Evolutionary conservation across 2,329 filamentous ascomycete genomes (phyloP), one percentile per base, ranked within the genome.

Genomic region (Talaromyces marneffei): DNA sequence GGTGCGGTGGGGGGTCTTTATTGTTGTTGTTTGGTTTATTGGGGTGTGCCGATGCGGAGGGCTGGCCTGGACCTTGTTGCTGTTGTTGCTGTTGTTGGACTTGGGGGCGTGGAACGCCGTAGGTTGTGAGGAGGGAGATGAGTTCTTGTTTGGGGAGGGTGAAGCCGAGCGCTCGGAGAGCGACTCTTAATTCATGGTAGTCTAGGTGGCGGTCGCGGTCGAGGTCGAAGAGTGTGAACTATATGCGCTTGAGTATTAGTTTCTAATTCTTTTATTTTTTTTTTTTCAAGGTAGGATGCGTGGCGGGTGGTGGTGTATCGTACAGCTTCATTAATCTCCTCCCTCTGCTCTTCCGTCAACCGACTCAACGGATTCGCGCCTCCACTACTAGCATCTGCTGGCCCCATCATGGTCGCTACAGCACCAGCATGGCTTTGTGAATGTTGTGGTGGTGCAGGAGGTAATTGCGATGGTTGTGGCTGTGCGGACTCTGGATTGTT

Each of bases 111-210:
- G 89, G 83, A 2, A 89, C 83, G 65, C 92, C 94, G 75, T 94
- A 87, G n/a, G 85, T 83, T 62, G 91, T 89, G 63, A 99, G 84
- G 64, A 95, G 85, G 50, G 83, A 80, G 69, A 93, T 87, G 63
- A 96, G 91, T 68, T 96, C 91, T 64, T 86, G 81, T 75, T 96
- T 96, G 62, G 91, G 84, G 55, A 96, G 82, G 70, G 95, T 91
- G 79, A 97, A 97, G 66, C 94, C 94, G 1, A 99, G 86, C 3
- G 94, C 94, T 74, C 95, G 94, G 70, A 97, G 87, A 63, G 93
- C 92, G 78, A 97, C 94, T 77, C 94, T 93, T 74, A 97, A 90
- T 78, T 99, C 94, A 79, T 97, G 94, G 81, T 96, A 97, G 80
- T 97, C 93, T 72, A 99, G 91, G 76, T 90, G 87, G 52, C 87